A percentile compares a stretch with the other conserved stretches of the same genome.
Conservation (phyloP, 2,329 filamentous ascomycete genomes). For the Botryosphaeria agaves region DNA sequence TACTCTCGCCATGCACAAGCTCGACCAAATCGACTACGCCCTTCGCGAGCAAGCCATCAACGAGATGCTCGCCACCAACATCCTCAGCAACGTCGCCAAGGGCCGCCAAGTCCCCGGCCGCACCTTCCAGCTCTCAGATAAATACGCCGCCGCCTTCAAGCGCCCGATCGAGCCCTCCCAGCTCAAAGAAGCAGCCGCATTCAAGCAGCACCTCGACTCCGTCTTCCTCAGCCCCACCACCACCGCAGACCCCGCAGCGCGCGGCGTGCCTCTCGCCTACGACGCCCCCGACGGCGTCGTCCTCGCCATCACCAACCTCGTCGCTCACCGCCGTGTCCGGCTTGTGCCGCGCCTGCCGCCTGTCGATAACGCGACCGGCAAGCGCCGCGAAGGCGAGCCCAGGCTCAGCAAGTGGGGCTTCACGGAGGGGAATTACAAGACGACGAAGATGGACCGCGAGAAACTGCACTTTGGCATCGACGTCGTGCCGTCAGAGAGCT, state of each 20-base stretch:
- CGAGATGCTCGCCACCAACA: slow-evolving; percentile 32
- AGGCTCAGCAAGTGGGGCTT: slow-evolving; percentile 46
- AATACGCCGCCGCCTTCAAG: slow-evolving; percentile 37
- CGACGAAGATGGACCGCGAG: slow-evolving; percentile 46
- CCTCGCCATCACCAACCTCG: slow-evolving; percentile 49
- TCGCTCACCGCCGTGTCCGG: slow-evolving; percentile 38
- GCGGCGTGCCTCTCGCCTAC: slow-evolving; percentile 32
- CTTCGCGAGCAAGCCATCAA: slow-evolving; percentile 31
- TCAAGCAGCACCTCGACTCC: slow-evolving; percentile 43
- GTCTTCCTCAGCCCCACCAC: slow-evolving; percentile 29
- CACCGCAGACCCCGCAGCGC: slow-evolving; percentile 7
- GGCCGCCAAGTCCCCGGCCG: slow-evolving; percentile 40
- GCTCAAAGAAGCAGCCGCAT: no score
- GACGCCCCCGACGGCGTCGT: slow-evolving; percentile 45
- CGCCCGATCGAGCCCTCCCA: slow-evolving; percentile 34
- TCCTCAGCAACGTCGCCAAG: slow-evolving; percentile 45
- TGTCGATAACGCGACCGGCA: slow-evolving; percentile 30
- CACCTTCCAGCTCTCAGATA: slow-evolving; percentile 45
- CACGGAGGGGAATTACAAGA: slow-evolving; percentile 53
- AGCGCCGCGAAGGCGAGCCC: slow-evolving; percentile 11
- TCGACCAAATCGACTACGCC: slow-evolving; percentile 12
- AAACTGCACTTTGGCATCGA: slow-evolving; percentile 48
- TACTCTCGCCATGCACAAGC: slow-evolving; percentile 21
- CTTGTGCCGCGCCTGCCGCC: slow-evolving; percentile 39
- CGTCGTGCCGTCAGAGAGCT: slow-evolving; percentile 38